These are phyloP conservation scores for Senna siamea DNA, from an alignment of 306 rosid species.

Conservation along the genomic window DNA sequence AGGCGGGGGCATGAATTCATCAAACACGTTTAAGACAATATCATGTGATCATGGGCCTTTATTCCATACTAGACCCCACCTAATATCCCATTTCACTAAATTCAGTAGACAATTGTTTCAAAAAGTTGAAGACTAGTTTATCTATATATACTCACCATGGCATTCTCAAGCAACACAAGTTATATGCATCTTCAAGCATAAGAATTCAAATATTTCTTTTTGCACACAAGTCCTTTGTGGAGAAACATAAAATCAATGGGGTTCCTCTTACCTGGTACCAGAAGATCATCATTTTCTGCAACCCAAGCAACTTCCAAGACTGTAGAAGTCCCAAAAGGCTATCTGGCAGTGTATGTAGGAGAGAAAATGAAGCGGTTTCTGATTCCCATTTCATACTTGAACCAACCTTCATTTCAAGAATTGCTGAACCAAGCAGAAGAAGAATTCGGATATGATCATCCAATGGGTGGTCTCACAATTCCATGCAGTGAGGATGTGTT, in stretches of 20 bases:
- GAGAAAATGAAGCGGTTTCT: conserved; percentile 49
- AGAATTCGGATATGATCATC: too few species aligned
- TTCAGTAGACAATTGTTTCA: too few species aligned
- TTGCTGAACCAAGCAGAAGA: conserved; percentile 35
- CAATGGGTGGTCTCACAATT: too few species aligned
- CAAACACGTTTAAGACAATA: neutral
- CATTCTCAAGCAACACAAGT: neutral
- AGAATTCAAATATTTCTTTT: neutral
- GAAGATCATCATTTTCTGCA: too few species aligned
- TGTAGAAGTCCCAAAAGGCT: conserved; percentile 53
- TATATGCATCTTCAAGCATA: neutral
- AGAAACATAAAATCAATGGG: neutral
- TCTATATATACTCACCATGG: too few species aligned
- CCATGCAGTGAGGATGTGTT: too few species aligned
- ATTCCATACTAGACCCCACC: neutral
- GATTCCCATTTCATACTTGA: conserved; percentile 53
- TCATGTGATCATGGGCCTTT: neutral
- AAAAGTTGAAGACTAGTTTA: too few species aligned
- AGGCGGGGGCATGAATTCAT: too few species aligned
- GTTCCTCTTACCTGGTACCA: neutral
- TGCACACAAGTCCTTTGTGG: too few species aligned
- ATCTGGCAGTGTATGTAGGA: conserved; percentile 55
- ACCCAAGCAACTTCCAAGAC: conserved; percentile 34
- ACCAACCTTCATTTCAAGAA: conserved; percentile 49
- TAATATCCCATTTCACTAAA: too few species aligned